Evolutionary conservation across 768 basidiomycete genomes (phyloP), one percentile per base, ranked within the genome.

Genomic region (Boletus edulis): DNA sequence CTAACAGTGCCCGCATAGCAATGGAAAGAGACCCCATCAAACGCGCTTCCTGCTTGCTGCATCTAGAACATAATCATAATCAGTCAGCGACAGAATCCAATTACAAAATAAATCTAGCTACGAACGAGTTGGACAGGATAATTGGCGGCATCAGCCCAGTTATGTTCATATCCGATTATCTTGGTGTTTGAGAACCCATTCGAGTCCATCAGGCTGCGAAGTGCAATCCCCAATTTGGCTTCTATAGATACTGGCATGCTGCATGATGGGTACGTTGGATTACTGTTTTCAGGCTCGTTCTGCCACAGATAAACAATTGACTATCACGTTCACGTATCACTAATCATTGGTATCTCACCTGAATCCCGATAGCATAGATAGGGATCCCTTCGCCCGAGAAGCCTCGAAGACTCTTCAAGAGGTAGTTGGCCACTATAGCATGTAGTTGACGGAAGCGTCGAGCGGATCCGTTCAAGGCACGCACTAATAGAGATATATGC

Each of bases 151-250:
- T 82, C 78, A 48, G 77, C 73, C 89, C 89, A 91, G 62, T 91
- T 91, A 60, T 91, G 89, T 62, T 89, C 82, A 56, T 76, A 81
- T 22, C 87, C 89, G 34, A 89, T 76, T 38, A 91, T 75, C 68
- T 83, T 86, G 39, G 84, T 81, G 17, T 63, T 62, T 0, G 76
- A 75, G 43, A 89, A 78, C 0, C 84, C 84, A 54, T 86, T 84
- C 43, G 76, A 78, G 62, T 90, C 73, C 67, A 91, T 77, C 15
- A 89, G 67, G 4, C 72, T 75, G 14, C 87, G 77, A 31, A 91
- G 73, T 0, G 76, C 65, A 0, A 70, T 75, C 12, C 79, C 87
- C 27, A 91, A 78, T 45, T 81, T 71, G 0, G 81, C 88, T 64
- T 87, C 84, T 3, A 79, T 69, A 4, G 74, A 70, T 3, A 81